These are phyloP conservation scores for Termitomyces sp. DNA, from an alignment of 768 basidiomycete genomes.

Conservation along the genomic window DNA sequence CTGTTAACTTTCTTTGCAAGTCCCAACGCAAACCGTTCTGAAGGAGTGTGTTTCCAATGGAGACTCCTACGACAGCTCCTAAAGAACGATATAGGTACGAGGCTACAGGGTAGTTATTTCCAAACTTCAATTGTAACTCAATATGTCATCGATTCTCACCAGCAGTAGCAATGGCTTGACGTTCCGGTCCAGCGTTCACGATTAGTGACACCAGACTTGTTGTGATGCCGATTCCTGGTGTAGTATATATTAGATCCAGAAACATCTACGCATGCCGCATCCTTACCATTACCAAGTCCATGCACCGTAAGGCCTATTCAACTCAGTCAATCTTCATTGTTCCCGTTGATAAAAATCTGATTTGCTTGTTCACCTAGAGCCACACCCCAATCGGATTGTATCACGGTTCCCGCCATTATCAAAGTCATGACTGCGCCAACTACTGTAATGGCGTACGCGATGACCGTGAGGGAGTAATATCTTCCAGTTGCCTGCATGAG, in stretches of 20 bases:
- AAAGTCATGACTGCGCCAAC: constrained; percentile 30
- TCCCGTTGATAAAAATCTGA: background rate
- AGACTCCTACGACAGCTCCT: constrained; percentile 49
- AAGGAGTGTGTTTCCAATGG: constrained; percentile 45
- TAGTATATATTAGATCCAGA: background rate
- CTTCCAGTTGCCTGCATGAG: constrained; percentile 51
- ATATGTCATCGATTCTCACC: constrained; percentile 24
- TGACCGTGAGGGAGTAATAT: constrained; percentile 43
- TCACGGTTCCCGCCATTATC: constrained; percentile 34
- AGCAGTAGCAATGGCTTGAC: constrained; percentile 60
- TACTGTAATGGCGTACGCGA: constrained; percentile 30
- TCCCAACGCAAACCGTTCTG: constrained; percentile 40
- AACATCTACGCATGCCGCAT: background rate
- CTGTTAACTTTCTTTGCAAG: constrained; percentile 33
- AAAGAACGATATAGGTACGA: constrained; percentile 61
- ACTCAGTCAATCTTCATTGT: background rate
- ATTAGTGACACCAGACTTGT: constrained; percentile 53
- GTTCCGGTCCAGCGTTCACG: constrained; percentile 49
- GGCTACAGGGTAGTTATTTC: constrained; percentile 22
- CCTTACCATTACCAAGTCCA: background rate
- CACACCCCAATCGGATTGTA: constrained; percentile 30
- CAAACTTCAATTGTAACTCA: background rate
- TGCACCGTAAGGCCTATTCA: background rate
- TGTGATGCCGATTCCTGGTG: constrained; percentile 40
- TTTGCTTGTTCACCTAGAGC: constrained; percentile 27